Evolutionary conservation across 192 early-diverging fungal genomes (phyloP).

Genomic region (Backusella psychrophila): DNA sequence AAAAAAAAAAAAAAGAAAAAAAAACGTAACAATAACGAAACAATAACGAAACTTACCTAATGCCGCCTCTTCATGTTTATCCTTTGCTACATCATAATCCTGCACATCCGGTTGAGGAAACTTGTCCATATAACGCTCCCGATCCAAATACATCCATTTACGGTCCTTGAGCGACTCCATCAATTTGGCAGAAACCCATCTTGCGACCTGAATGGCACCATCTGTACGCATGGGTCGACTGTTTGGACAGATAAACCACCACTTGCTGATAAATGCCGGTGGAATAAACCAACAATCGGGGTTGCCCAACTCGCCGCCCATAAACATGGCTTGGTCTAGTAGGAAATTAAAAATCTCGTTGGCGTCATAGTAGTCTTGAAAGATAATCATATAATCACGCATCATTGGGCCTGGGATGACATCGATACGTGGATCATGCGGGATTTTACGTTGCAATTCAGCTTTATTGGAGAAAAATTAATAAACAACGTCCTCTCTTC

Average conservation of each 20-base stretch:
- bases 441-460: constrained; percentile 28
- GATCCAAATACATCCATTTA: neutral
- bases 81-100: neutral
- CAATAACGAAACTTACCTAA: neutral
- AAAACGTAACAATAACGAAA: neutral
- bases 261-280: constrained; percentile 17
- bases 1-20: neutral
- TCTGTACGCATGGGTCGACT: neutral
- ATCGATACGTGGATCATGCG: constrained; percentile 32
- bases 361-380: constrained; percentile 26
- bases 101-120: neutral
- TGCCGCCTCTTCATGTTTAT: neutral
- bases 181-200: neutral
- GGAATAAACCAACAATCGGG: constrained; percentile 24
- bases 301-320: constrained; percentile 27
- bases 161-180: neutral
- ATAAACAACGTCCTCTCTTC: neutral
- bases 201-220: neutral
- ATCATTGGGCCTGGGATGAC: constrained; percentile 25
- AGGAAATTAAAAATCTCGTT: constrained; percentile 25
- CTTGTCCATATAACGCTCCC: neutral
- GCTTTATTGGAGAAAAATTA: neutral
- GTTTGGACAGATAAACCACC: constrained; percentile 27
- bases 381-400: constrained; percentile 33
- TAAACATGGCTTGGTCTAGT: constrained; percentile 11